Evolutionary conservation across 2,329 filamentous ascomycete species (phyloP), one percentile per base, ranked within the genome.

Genomic region (Anthostomella pinea): DNA sequence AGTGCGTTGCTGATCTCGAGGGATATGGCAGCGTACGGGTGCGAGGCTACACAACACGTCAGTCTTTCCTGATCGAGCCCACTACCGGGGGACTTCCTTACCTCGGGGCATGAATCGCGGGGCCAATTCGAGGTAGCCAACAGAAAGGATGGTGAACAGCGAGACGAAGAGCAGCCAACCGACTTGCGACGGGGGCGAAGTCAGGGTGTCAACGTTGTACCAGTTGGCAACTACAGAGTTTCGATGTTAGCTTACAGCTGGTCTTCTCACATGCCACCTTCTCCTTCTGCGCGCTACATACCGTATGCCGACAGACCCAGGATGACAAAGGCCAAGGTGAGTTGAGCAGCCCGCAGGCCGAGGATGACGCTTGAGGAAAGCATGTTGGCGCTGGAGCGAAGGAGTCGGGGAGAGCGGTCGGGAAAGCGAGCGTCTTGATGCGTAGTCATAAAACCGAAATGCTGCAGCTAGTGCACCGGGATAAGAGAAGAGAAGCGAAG

Each of bases 81-180:
- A 5, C 18, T n/a, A 3, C 6, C 8, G 3, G 8, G 21, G 32
- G 13, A 28, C 14, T 36, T 26, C 43, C 63, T 48, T 58, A 70
- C 67, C 46, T 26, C 63, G 60, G 1, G 70, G 65, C 10, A 62
- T 48, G 40, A 70, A 70, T 30, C 68, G 66, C 5, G 73, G 68
- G 8, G 67, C 57, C 23, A 73, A 32, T 51, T 77, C 74, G 14
- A 80, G 65, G 51, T 77, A 78, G 32, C 60, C 53, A 34, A 81
- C 56, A 7, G 77, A 79, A 35, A 79, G 16, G 23, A 81, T 54
- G 18, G 77, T 75, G 51, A 75, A 70, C 27, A 75, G 45, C 2
- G 75, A 70, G 17, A 65, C 65, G 52, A 77, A 75, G 50, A 81
- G 60, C 44, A 81, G 59, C 57, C 79, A 80, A 63, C 71, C 74